Evolutionary conservation across 2,329 filamentous ascomycete species (phyloP).

Genomic region (Magnaporthiopsis poae): DNA sequence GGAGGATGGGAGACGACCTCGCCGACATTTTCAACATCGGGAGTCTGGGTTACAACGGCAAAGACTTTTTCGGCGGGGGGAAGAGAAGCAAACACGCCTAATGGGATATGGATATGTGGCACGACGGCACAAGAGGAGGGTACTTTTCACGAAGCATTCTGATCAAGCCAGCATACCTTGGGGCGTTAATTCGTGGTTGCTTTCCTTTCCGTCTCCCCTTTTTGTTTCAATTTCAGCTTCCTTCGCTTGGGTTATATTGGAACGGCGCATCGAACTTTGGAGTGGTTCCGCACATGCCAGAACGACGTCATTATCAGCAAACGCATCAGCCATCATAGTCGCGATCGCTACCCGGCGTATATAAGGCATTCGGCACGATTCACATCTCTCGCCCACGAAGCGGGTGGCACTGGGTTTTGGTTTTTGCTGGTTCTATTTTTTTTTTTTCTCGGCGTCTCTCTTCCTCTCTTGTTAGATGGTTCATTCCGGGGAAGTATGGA

Average conservation of each 20-base stretch:
- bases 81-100: conserved; percentile 43
- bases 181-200: conserved; percentile 3
- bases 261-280: neutral
- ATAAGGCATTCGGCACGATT: neutral
- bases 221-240: neutral
- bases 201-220: neutral
- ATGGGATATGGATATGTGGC: conserved; percentile 3
- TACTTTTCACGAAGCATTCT: conserved; percentile 1
- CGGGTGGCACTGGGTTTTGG: neutral
- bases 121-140: neutral
- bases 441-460: neutral
- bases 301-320: neutral
- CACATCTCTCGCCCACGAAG: neutral
- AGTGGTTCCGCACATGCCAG: neutral
- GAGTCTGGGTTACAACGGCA: conserved; percentile 43
- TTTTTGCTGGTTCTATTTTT: neutral
- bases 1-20: conserved; percentile 53
- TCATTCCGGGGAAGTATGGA: neutral
- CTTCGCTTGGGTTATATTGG: conserved; percentile 8
- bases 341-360: neutral
- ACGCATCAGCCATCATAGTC: neutral
- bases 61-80: conserved; percentile 44
- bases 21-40: conserved; percentile 67
- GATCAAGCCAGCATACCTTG: conserved; percentile 3
- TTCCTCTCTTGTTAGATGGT: neutral